Percentiles rank a stretch among this genome's conserved stretches.
Evolutionary conservation across 768 basidiomycete genomes (phyloP).

Genomic region (Rhodocollybia butyracea): DNA sequence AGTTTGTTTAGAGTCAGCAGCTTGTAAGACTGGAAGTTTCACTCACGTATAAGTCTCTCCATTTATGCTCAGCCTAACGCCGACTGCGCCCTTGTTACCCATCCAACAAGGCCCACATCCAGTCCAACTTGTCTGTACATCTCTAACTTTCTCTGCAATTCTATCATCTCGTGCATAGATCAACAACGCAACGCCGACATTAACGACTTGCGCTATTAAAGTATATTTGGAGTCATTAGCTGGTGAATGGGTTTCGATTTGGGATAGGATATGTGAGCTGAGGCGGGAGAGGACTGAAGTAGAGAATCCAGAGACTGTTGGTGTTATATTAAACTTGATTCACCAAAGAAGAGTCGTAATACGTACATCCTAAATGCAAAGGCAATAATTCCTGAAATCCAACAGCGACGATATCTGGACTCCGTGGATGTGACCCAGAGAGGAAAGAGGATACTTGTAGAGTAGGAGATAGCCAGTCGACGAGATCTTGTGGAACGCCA

Average conservation of each 20-base stretch:
- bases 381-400: conserved; percentile 94
- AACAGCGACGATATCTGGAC: conserved; percentile 86
- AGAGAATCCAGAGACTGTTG: conserved; percentile 74
- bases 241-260: conserved; percentile 69
- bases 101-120: conserved; percentile 68
- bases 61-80: conserved; percentile 68
- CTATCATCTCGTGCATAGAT: conserved; percentile 80
- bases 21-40: neutral
- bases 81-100: conserved; percentile 97
- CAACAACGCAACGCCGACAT: conserved; percentile 85
- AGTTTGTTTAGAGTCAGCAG: conserved; percentile 4
- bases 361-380: conserved; percentile 81
- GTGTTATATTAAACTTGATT: conserved; percentile 7
- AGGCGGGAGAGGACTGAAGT: conserved; percentile 64
- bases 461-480: conserved; percentile 88
- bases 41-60: conserved; percentile 85
- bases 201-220: conserved; percentile 74
- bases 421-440: conserved; percentile 50
- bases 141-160: conserved; percentile 53
- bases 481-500: conserved; percentile 70
- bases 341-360: neutral
- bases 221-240: conserved; percentile 75
- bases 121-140: conserved; percentile 75
- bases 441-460: conserved; percentile 74
- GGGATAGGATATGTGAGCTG: conserved; percentile 67